Conservation (phyloP, 1,284 basidiomycete genomes). For the Ceratobasidium sp. region DNA sequence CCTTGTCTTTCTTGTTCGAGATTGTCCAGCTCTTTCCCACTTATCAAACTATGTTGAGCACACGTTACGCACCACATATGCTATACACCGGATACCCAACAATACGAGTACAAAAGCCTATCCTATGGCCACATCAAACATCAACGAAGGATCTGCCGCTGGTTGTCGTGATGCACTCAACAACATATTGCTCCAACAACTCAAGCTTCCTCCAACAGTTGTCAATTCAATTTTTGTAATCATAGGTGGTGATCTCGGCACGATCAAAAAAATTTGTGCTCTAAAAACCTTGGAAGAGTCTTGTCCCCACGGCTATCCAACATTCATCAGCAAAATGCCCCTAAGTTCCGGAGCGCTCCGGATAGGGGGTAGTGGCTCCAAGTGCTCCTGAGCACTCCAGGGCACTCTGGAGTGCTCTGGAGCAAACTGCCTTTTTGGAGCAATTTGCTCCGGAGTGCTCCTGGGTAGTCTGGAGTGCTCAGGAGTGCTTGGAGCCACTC, state of each 20-base stretch:
- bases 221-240: slow-evolving; percentile 36
- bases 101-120: not conserved
- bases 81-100: not conserved
- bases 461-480: too few species aligned
- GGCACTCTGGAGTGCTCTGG: too few species aligned
- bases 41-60: not conserved
- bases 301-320: slow-evolving; percentile 44
- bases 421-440: too few species aligned
- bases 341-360: too few species aligned
- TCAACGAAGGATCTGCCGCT: slow-evolving; percentile 4
- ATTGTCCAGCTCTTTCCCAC: not conserved
- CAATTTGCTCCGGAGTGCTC: too few species aligned
- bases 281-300: slow-evolving; percentile 28
- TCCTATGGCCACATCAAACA: not conserved
- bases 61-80: not conserved
- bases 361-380: too few species aligned
- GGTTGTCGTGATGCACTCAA: not conserved
- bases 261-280: slow-evolving; percentile 44
- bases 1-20: not conserved
- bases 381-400: too few species aligned
- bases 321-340: too few species aligned
- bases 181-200: slow-evolving; percentile 26
- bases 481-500: too few species aligned
- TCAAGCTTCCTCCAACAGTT: slow-evolving; percentile 33
- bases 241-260: slow-evolving; percentile 45